These are phyloP conservation scores for Cucurbita maxima DNA, from an alignment of 306 rosid species.

Conservation along the genomic window DNA sequence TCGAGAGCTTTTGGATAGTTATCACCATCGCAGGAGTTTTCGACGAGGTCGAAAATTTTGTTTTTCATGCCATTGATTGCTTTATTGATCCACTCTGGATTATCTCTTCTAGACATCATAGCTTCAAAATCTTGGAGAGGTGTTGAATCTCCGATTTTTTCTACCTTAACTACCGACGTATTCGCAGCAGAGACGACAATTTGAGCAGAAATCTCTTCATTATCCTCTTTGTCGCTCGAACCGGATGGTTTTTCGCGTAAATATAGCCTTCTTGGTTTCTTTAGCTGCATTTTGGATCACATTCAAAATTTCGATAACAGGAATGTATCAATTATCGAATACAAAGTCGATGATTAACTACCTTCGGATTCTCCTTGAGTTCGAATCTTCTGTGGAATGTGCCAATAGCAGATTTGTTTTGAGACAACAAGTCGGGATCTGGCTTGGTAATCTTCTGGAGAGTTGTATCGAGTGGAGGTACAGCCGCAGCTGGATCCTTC, in stretches of 20 bases:
- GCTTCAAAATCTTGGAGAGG: constrained; percentile 79
- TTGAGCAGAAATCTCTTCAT: constrained; percentile 23
- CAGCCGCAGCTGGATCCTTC: constrained; percentile 54
- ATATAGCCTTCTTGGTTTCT: constrained; percentile 32
- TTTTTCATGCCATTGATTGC: constrained; percentile 55
- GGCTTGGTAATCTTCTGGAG: constrained; percentile 69
- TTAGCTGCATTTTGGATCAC: constrained; percentile 26
- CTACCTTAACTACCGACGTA: constrained; percentile 28
- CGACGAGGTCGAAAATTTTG: constrained; percentile 46
- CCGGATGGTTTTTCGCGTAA: constrained; percentile 26
- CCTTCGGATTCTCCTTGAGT: constrained; percentile 26
- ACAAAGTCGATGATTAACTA: neutral
- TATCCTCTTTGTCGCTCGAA: constrained; percentile 22
- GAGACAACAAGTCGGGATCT: constrained; percentile 38
- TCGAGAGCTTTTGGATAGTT: constrained; percentile 47
- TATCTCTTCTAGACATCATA: constrained; percentile 56
- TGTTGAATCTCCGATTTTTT: constrained; percentile 45
- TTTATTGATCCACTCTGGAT: constrained; percentile 56
- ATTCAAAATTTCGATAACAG: constrained; percentile 5
- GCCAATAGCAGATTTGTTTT: constrained; percentile 31
- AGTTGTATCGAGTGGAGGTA: constrained; percentile 63
- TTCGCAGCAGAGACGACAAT: constrained; percentile 15
- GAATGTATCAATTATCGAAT: neutral
- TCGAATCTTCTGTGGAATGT: constrained; percentile 33
- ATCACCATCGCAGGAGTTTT: constrained; percentile 59